Evolutionary conservation across 306 rosid species (phyloP), one percentile per base, ranked within the genome.

Genomic region (Ormosia emarginata): DNA sequence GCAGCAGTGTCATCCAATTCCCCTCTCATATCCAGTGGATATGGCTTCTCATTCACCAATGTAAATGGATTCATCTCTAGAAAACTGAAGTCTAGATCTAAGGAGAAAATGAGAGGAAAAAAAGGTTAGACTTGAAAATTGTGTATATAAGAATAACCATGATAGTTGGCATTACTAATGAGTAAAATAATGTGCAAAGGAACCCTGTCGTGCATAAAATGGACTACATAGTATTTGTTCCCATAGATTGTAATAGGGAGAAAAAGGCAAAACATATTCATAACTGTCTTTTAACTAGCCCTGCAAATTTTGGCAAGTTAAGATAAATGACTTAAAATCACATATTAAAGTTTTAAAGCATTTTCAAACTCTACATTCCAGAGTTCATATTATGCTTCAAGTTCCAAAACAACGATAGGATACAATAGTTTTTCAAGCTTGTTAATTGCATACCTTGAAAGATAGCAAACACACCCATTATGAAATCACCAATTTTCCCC

Each of bases 1-100:
- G 91, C 94, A 39, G 97, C 97, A 77, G 95, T 94, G 85, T 94
- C 98, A 82, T 94, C 98, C 88, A 94, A 71, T 80, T 94, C 98
- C 61, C 98, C 98, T 82, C 98, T 86, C 94, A 91, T 94, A 85
- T 94, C 97, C 85, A 94, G 78, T 43, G 98, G 97, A 81, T 82
- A 94, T 36, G 98, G 94, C 87, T 85, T 91, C 73, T 92, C 93
- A 11, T 94, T 77, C 70, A 94, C 93, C 81, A 92, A 80, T 13
- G 97, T 85, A 83, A 94, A 94, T 1, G 98, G 98, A 79, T 92
- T 94, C 97, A 94, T 89, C 92, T 94, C 98, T 47, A 94, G 84
- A 65, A 94, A 92, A 84, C 84, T 90, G 86, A 92, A 92, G 86
- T 94, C 97, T 85, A 94, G 84, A 87, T 94, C 98, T 94, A 79